These are phyloP conservation scores for Cordyceps farinosa DNA, from an alignment of 2,329 filamentous ascomycete species.

Conservation along the genomic window DNA sequence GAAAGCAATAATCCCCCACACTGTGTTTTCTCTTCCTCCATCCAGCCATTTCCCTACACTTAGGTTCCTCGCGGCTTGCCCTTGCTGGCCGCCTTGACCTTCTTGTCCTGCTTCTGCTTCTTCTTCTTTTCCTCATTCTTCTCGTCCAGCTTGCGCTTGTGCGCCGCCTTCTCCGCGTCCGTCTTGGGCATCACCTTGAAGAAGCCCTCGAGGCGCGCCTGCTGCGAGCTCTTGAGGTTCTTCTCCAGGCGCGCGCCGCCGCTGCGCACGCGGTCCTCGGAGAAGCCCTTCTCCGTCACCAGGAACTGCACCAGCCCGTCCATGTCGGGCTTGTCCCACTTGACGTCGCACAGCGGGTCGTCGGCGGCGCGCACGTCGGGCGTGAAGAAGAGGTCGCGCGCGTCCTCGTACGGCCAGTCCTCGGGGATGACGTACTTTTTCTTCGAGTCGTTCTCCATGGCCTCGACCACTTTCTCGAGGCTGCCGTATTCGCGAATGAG, in stretches of 20 bases:
- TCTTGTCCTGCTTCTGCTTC: constrained; percentile 89
- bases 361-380: constrained; percentile 84
- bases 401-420: constrained; percentile 95
- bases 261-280: constrained; percentile 82
- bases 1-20: not conserved
- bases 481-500: constrained; percentile 88
- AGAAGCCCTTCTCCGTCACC: constrained; percentile 94
- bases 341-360: constrained; percentile 88
- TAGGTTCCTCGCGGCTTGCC: constrained; percentile 70
- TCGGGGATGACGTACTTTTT: constrained; percentile 82
- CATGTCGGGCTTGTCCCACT: constrained; percentile 91
- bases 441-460: constrained; percentile 71
- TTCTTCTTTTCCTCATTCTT: constrained; percentile 92
- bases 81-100: constrained; percentile 91
- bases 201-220: constrained; percentile 89
- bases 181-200: constrained; percentile 92
- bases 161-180: constrained; percentile 73
- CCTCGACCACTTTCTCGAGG: constrained; percentile 82
- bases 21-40: not conserved
- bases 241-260: constrained; percentile 79
- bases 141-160: constrained; percentile 93
- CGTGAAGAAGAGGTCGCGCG: constrained; percentile 84
- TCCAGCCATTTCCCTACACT: not conserved
- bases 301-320: constrained; percentile 87
- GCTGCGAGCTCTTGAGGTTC: constrained; percentile 86